A percentile compares a stretch with the other conserved stretches of the same genome.
Conservation (phyloP, 305 asterid species). For the Fraxinus dipetala region DNA sequence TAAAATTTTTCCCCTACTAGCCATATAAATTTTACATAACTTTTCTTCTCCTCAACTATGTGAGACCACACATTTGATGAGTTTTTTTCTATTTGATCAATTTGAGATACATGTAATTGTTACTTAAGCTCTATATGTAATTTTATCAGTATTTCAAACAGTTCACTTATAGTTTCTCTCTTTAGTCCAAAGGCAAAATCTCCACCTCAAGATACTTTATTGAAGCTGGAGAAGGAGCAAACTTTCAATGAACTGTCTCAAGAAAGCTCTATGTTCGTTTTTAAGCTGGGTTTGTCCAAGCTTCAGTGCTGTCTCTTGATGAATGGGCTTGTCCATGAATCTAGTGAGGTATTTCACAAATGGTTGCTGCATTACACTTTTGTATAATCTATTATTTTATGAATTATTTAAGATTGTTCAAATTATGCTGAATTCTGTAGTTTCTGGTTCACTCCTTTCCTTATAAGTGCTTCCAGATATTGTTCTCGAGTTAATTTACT, state of each 20-base stretch:
- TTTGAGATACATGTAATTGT: constrained; percentile 7
- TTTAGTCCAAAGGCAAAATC: constrained; percentile 72
- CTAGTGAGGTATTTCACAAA: constrained; percentile 63
- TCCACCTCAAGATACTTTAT: constrained; percentile 83
- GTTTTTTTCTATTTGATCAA: constrained; percentile 5
- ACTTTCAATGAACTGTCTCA: constrained; percentile 55
- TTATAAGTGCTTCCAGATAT: constrained; percentile 1
- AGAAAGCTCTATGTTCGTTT: constrained; percentile 78
- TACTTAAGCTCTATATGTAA: neutral
- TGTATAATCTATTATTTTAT: constrained; percentile 4
- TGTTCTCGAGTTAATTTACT: neutral
- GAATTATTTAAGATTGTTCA: constrained; percentile 7
- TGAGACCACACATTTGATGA: constrained; percentile 13
- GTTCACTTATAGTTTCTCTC: constrained; percentile 30
- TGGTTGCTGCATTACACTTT: constrained; percentile 6
- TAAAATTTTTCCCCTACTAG: neutral
- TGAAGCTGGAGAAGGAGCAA: constrained; percentile 78
- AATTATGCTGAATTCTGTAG: constrained; percentile 13
- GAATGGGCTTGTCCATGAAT: constrained; percentile 91
- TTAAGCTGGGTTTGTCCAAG: constrained; percentile 79
- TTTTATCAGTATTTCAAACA: constrained; percentile 9
- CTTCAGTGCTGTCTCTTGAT: constrained; percentile 77
- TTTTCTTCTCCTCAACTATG: constrained; percentile 19
- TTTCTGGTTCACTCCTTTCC: constrained; percentile 14
- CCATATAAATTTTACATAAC: neutral